Percentiles rank a stretch among this genome's conserved stretches.
Evolutionary conservation across 306 rosid genomes (phyloP).

Genomic region (Malus orientalis): DNA sequence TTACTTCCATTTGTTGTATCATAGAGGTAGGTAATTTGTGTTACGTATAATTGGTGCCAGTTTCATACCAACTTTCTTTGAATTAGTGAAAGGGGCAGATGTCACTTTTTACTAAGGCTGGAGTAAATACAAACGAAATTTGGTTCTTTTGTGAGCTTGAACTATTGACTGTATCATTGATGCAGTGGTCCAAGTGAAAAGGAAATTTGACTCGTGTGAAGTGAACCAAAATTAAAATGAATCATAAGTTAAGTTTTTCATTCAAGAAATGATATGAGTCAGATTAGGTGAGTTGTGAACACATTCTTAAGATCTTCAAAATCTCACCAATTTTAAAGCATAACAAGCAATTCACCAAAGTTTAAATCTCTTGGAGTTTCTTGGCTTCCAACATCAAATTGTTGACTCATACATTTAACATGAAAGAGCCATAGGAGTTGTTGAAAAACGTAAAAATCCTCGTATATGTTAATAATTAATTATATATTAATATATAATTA

Average conservation of each 20-base stretch:
- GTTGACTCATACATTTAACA: background rate
- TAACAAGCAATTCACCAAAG: too few relatives aligned
- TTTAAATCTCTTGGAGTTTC: background rate
- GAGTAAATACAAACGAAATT: background rate
- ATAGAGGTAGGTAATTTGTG: too few relatives aligned
- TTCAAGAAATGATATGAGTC: too few relatives aligned
- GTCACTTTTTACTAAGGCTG: background rate
- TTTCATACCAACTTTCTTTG: slow-evolving; percentile 1
- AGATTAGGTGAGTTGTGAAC: too few relatives aligned
- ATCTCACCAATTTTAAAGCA: background rate
- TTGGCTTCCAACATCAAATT: background rate
- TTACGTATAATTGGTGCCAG: background rate
- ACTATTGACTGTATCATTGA: background rate
- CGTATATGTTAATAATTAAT: too few relatives aligned
- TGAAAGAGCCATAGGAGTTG: background rate
- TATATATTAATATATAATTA: too few relatives aligned
- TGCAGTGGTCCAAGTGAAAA: background rate
- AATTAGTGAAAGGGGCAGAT: background rate
- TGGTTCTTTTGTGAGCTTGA: background rate
- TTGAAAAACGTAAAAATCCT: too few relatives aligned
- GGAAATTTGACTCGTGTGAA: background rate
- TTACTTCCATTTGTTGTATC: too few relatives aligned
- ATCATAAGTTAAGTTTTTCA: background rate
- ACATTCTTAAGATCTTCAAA: background rate
- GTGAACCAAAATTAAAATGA: background rate